Evolutionary conservation across 2,329 filamentous ascomycete genomes (phyloP).

Genomic region (Fusarium sterilihyphosum): DNA sequence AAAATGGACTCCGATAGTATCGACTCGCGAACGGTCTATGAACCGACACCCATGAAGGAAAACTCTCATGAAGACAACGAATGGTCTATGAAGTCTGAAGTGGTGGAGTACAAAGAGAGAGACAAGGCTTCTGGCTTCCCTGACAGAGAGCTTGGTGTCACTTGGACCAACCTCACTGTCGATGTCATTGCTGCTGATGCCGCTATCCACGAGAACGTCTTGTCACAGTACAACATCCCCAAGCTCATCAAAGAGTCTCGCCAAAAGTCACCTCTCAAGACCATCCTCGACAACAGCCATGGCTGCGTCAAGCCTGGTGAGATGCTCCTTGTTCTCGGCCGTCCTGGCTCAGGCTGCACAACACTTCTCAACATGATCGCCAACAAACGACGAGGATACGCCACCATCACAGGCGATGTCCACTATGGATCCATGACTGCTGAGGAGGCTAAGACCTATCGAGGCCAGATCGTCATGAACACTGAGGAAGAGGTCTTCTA

Average conservation of each 20-base stretch:
- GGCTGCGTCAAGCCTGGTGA: slow-evolving; percentile 78
- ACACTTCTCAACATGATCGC: slow-evolving; percentile 76
- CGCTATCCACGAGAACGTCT: slow-evolving; percentile 71
- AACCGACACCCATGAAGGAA: slow-evolving; percentile 22
- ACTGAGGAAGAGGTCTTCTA: slow-evolving; percentile 75
- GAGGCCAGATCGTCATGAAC: slow-evolving; percentile 73
- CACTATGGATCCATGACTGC: slow-evolving; percentile 63
- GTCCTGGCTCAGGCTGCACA: slow-evolving; percentile 76
- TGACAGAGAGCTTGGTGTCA: slow-evolving; percentile 66
- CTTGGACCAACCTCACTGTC: slow-evolving; percentile 72
- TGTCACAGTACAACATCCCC: slow-evolving; percentile 67
- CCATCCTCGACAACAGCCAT: slow-evolving; percentile 71
- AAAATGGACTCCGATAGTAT: slow-evolving; percentile 44
- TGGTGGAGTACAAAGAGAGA: slow-evolving; percentile 55
- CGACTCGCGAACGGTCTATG: slow-evolving; percentile 40
- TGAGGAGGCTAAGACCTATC: slow-evolving; percentile 60
- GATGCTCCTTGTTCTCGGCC: slow-evolving; percentile 75
- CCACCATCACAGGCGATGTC: slow-evolving; percentile 67
- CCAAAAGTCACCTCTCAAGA: slow-evolving; percentile 67
- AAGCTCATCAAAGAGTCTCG: slow-evolving; percentile 62
- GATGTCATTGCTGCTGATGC: slow-evolving; percentile 69
- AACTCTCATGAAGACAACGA: slow-evolving; percentile 39
- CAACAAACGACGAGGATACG: slow-evolving; percentile 70
- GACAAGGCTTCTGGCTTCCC: slow-evolving; percentile 58
- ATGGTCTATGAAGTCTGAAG: slow-evolving; percentile 60